These are phyloP conservation scores for Grigorovia humatica DNA, from an alignment of 805 yeast genomes.

Conservation along the genomic window DNA sequence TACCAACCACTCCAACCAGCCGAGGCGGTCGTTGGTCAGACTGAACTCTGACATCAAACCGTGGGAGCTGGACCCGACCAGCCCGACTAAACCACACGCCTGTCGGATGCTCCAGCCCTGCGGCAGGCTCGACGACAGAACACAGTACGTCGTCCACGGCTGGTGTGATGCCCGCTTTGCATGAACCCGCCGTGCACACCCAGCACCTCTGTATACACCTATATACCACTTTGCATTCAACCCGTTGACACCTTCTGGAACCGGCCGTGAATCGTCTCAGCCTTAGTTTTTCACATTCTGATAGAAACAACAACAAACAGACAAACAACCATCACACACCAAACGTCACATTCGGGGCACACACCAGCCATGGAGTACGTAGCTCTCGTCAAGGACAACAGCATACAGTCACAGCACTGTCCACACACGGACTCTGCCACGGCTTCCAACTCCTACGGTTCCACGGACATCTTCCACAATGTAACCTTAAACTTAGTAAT, in stretches of 20 bases:
- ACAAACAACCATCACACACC: not conserved
- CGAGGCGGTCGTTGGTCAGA: conserved; percentile 14
- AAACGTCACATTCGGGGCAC: too few species aligned
- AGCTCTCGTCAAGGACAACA: not conserved
- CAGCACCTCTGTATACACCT: not conserved
- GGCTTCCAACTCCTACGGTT: not conserved
- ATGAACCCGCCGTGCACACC: not conserved
- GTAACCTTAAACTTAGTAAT: not conserved
- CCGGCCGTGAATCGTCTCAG: not conserved
- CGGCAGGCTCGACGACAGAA: conserved; percentile 16
- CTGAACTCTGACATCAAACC: conserved; percentile 21
- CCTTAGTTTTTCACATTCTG: not conserved
- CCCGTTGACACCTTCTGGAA: too few species aligned
- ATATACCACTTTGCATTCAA: not conserved
- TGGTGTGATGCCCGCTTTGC: conserved; percentile 26
- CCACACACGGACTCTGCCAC: not conserved
- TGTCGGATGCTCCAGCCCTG: conserved; percentile 21
- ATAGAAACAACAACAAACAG: not conserved
- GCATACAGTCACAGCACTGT: not conserved
- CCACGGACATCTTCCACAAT: not conserved
- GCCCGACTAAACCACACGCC: not conserved
- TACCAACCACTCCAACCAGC: not conserved
- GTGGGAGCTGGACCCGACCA: conserved; percentile 10
- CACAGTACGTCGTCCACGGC: conserved; percentile 28
- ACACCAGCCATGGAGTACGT: not conserved